Evolutionary conservation across 2,329 filamentous ascomycete species (phyloP).

Genomic region (Monosporascus sp.): DNA sequence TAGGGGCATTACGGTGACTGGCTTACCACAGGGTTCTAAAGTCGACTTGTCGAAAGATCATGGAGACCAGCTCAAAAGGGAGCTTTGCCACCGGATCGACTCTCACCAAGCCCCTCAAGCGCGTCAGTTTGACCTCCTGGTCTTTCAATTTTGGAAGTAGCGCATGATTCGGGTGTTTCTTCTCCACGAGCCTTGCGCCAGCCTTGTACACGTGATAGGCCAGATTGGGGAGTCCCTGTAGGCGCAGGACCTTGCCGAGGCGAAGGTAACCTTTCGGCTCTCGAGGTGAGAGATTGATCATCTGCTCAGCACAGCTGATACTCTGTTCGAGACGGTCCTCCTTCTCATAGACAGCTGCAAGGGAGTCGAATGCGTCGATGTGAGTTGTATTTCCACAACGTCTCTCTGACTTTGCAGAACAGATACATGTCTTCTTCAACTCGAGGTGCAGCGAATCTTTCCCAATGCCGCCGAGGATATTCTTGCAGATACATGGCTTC

Average conservation of each 20-base stretch:
- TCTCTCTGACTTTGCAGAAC: constrained; percentile 13
- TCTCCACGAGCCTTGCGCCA: constrained; percentile 18
- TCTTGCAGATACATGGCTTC: constrained; percentile 12
- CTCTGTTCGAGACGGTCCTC: constrained; percentile 9
- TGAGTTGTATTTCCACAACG: constrained; percentile 19
- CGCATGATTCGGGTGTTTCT: constrained; percentile 16
- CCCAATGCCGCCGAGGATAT: constrained; percentile 14
- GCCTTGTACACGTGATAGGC: constrained; percentile 18
- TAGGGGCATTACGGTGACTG: not conserved
- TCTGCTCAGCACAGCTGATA: constrained; percentile 14
- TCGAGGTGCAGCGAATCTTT: constrained; percentile 11
- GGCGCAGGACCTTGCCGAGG: constrained; percentile 21
- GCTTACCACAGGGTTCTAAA: constrained; percentile 18
- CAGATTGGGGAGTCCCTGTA: constrained; percentile 7
- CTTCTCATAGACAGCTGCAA: constrained; percentile 18
- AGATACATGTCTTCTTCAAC: constrained; percentile 18
- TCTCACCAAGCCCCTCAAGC: constrained; percentile 6
- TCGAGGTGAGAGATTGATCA: constrained; percentile 22
- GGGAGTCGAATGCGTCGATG: constrained; percentile 18
- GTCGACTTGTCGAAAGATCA: constrained; percentile 18
- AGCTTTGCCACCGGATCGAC: constrained; percentile 16
- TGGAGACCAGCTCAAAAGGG: constrained; percentile 20
- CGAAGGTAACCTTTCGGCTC: constrained; percentile 23
- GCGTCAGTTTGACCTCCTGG: constrained; percentile 13
- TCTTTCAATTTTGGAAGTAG: constrained; percentile 12